These are phyloP conservation scores for Coniosporium tulheliwenetii DNA, from an alignment of 2,329 filamentous ascomycete species.

Conservation along the genomic window DNA sequence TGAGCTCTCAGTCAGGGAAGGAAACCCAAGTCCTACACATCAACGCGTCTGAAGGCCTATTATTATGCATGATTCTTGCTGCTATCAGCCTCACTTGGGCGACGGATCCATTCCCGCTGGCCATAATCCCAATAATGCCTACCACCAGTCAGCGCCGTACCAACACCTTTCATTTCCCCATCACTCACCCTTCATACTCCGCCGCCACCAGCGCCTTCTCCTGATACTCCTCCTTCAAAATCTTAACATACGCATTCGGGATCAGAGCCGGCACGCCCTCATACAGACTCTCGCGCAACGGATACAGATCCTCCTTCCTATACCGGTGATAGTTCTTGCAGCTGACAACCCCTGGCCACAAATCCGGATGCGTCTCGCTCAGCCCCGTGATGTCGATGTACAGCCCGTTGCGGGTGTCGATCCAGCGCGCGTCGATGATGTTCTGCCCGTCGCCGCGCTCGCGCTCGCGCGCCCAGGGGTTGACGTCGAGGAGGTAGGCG, in stretches of 20 bases:
- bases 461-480: slow-evolving; percentile 50
- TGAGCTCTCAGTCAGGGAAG: no score
- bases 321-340: slow-evolving; percentile 74
- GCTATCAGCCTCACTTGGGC: no score
- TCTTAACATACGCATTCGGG: slow-evolving; percentile 52
- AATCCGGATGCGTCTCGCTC: slow-evolving; percentile 46
- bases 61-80: no score
- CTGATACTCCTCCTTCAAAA: slow-evolving; percentile 51
- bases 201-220: slow-evolving; percentile 44
- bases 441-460: slow-evolving; percentile 53
- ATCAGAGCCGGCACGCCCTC: slow-evolving; percentile 58
- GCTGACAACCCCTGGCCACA: slow-evolving; percentile 50
- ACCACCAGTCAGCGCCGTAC: no score
- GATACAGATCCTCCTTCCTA: slow-evolving; percentile 54
- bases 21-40: no score
- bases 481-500: slow-evolving; percentile 60
- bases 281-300: slow-evolving; percentile 57
- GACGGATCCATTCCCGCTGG: no score
- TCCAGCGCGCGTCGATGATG: slow-evolving; percentile 73
- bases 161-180: neutral
- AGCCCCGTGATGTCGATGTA: slow-evolving; percentile 75
- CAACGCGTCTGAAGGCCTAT: no score
- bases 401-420: slow-evolving; percentile 58
- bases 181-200: slow-evolving; percentile 44
- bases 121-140: no score